phyloP scores from a whole-genome alignment of 306 rosid species.

The Vachellia pachyceras region DNA sequence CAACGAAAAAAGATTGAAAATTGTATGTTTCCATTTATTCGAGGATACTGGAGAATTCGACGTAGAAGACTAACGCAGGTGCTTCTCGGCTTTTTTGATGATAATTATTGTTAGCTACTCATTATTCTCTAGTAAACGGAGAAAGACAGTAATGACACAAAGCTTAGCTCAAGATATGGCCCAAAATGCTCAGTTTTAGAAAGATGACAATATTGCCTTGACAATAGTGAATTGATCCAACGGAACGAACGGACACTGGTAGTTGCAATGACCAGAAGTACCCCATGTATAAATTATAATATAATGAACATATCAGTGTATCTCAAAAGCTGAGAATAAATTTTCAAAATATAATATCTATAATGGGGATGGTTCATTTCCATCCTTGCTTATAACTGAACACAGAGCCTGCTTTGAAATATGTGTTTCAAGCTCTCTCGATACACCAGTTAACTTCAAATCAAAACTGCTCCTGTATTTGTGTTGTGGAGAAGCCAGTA shows the following conservation, averaged over 20 bases:
- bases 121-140: background rate
- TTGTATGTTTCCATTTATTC: slow-evolving; percentile 45
- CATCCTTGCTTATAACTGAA: slow-evolving; percentile 84
- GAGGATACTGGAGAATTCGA: slow-evolving; percentile 40
- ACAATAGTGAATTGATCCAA: slow-evolving; percentile 15
- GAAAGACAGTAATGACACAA: background rate
- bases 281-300: slow-evolving; percentile 40
- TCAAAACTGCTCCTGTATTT: slow-evolving; percentile 84
- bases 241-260: slow-evolving; percentile 2
- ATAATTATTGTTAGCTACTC: background rate
- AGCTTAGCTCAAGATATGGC: slow-evolving; percentile 1
- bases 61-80: slow-evolving; percentile 33
- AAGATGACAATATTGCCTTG: slow-evolving; percentile 37
- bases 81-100: slow-evolving; percentile 17
- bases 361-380: slow-evolving; percentile 65
- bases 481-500: slow-evolving; percentile 69
- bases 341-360: slow-evolving; percentile 39
- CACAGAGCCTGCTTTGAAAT: slow-evolving; percentile 89
- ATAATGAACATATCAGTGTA: slow-evolving; percentile 40
- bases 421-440: slow-evolving; percentile 94
- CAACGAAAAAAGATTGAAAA: background rate
- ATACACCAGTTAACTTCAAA: slow-evolving; percentile 82
- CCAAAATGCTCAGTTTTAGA: background rate
- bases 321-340: slow-evolving; percentile 68
- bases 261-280: slow-evolving; percentile 23